Percentiles rank a stretch among this genome's conserved stretches.
Evolutionary conservation across 2,329 filamentous ascomycete genomes (phyloP).

Genomic region (Colletotrichum sp.): DNA sequence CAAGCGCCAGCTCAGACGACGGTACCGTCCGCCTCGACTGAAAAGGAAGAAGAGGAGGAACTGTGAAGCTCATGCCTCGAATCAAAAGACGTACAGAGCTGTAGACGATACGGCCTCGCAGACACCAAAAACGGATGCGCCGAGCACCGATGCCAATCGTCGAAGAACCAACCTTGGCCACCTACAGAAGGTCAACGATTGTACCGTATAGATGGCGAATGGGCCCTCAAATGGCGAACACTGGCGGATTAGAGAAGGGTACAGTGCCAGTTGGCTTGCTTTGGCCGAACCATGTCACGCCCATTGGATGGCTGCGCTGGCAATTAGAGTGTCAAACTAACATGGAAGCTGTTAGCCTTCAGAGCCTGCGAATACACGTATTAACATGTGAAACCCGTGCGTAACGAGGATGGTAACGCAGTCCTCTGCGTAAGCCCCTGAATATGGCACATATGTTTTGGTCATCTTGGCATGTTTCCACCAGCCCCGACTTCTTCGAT

Average conservation of each 20-base stretch:
- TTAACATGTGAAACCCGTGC: background rate
- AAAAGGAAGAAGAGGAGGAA: constrained; percentile 14
- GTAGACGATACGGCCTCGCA: background rate
- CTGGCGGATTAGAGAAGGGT: background rate
- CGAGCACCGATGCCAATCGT: background rate
- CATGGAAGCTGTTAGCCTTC: background rate
- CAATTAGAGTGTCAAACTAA: background rate
- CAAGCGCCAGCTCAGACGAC: background rate
- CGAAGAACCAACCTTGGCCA: background rate
- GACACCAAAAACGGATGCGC: background rate
- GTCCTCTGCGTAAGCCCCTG: background rate
- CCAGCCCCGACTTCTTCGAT: background rate
- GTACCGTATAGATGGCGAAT: background rate
- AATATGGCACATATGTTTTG: background rate
- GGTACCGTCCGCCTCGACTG: background rate
- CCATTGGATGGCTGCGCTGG: background rate
- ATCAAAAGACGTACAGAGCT: background rate
- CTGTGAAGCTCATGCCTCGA: background rate
- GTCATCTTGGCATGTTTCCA: background rate
- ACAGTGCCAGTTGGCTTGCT: background rate
- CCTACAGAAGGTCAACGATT: background rate
- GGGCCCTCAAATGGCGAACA: background rate
- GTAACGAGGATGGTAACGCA: background rate
- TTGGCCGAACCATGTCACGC: background rate
- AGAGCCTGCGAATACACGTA: background rate